These are phyloP conservation scores for Turritis glabra DNA, from an alignment of 345 rosid species.

Conservation along the genomic window DNA sequence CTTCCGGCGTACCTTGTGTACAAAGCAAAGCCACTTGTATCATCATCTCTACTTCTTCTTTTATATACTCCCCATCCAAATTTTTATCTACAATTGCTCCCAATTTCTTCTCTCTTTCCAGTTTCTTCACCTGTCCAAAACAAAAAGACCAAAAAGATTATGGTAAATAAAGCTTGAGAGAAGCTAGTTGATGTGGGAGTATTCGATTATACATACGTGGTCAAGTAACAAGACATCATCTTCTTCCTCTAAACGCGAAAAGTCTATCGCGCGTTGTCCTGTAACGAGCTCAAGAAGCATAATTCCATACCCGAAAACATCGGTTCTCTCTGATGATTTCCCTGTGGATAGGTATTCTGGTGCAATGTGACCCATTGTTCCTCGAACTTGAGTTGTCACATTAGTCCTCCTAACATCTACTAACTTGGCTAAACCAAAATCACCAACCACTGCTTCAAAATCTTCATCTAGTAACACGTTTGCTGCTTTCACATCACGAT, in stretches of 20 bases:
- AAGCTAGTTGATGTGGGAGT: neutral
- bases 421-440: slow-evolving; percentile 92
- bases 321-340: slow-evolving; percentile 92
- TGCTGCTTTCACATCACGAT: slow-evolving; percentile 98
- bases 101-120: slow-evolving; percentile 81
- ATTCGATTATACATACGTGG: slow-evolving; percentile 54
- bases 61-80: slow-evolving; percentile 52
- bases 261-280: slow-evolving; percentile 97
- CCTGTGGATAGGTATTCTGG: slow-evolving; percentile 97
- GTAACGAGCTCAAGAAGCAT: slow-evolving; percentile 98
- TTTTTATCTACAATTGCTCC: slow-evolving; percentile 85
- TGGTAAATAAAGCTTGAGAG: neutral
- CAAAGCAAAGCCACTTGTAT: slow-evolving; percentile 88
- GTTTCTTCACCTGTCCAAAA: slow-evolving; percentile 79
- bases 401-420: slow-evolving; percentile 87
- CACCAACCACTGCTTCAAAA: slow-evolving; percentile 98
- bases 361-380: slow-evolving; percentile 99
- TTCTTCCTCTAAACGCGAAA: slow-evolving; percentile 95
- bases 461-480: slow-evolving; percentile 90
- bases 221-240: slow-evolving; percentile 93
- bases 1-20: slow-evolving; percentile 87
- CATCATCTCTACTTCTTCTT: slow-evolving; percentile 86
- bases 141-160: neutral
- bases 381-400: slow-evolving; percentile 97
- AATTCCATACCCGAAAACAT: slow-evolving; percentile 96